Evolutionary conservation across 2,329 filamentous ascomycete species (phyloP).

Genomic region (Chrysoporthe puriensis): DNA sequence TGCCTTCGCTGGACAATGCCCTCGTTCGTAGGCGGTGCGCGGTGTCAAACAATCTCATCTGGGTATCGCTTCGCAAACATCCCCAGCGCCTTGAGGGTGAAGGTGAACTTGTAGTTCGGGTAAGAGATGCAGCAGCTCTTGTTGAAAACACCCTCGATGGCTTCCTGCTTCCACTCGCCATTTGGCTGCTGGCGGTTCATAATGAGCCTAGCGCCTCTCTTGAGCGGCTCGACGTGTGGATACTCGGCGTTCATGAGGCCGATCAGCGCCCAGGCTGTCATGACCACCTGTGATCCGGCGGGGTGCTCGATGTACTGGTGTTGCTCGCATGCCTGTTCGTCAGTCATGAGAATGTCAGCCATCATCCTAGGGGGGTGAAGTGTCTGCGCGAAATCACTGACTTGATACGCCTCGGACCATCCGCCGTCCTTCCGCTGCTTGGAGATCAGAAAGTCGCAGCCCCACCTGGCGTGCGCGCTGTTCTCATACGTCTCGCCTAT

Average conservation of each 20-base stretch:
- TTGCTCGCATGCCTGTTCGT: conserved; percentile 70
- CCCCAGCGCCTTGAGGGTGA: conserved; percentile 90
- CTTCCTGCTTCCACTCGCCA: conserved; percentile 93
- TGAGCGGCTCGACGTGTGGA: conserved; percentile 72
- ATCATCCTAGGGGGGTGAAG: not conserved
- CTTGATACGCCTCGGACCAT: conserved; percentile 93
- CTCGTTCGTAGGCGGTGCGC: not conserved
- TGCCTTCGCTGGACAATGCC: not conserved
- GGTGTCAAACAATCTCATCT: conserved; percentile 57
- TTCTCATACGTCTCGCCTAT: conserved; percentile 82
- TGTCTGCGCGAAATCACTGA: conserved; percentile 38
- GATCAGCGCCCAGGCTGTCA: conserved; percentile 90
- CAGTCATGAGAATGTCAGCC: conserved; percentile 7
- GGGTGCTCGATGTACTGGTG: conserved; percentile 75
- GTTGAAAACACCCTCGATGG: conserved; percentile 98
- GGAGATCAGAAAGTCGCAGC: conserved; percentile 83
- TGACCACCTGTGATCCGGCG: conserved; percentile 82
- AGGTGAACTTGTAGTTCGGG: conserved; percentile 98
- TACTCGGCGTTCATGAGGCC: conserved; percentile 82
- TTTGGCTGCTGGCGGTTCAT: conserved; percentile 85
- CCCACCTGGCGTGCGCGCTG: conserved; percentile 70
- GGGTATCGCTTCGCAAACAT: conserved; percentile 80
- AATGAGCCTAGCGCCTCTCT: conserved; percentile 76
- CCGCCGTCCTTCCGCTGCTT: conserved; percentile 89
- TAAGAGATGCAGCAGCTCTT: conserved; percentile 99